These are phyloP conservation scores for Pseudozyma hubeiensis DNA, from an alignment of 1,284 basidiomycete species.

Conservation along the genomic window DNA sequence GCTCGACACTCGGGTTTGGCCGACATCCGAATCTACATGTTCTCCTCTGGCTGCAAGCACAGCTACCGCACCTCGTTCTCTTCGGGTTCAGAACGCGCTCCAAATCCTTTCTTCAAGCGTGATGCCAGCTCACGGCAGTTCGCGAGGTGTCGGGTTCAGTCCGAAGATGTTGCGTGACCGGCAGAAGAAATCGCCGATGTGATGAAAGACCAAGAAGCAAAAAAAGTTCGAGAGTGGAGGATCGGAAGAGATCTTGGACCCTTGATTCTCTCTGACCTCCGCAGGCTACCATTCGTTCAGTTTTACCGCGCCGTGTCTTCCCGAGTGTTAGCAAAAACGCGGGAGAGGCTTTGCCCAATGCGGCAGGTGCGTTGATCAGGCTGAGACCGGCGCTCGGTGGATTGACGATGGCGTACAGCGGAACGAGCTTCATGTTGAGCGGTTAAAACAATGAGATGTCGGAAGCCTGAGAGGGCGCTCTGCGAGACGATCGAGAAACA, in stretches of 20 bases:
- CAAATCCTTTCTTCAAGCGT: too few relatives aligned
- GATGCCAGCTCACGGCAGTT: too few relatives aligned
- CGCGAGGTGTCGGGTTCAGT: not conserved
- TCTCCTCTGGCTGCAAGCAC: too few relatives aligned
- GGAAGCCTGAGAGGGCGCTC: constrained; percentile 26
- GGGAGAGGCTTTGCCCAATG: constrained; percentile 24
- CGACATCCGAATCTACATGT: too few relatives aligned
- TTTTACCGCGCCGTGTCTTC: too few relatives aligned
- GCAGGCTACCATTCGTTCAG: too few relatives aligned
- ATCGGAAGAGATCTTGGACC: constrained; percentile 8
- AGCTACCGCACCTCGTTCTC: too few relatives aligned
- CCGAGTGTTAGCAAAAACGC: too few relatives aligned
- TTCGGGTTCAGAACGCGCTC: too few relatives aligned
- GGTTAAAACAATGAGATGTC: constrained; percentile 34
- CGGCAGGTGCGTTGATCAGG: constrained; percentile 30
- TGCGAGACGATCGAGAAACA: constrained; percentile 8
- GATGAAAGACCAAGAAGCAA: not conserved
- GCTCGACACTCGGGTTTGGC: too few relatives aligned
- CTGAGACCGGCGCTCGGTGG: constrained; percentile 40
- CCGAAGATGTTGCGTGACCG: not conserved
- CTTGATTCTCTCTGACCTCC: not conserved
- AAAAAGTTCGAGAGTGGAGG: constrained; percentile 4
- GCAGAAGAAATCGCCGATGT: constrained; percentile 9
- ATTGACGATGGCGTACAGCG: constrained; percentile 52
- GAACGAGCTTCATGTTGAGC: constrained; percentile 41